A percentile compares a stretch with the other conserved stretches of the same genome.
These are phyloP conservation scores for Aureobasidium zeae DNA, from an alignment of 2,329 filamentous ascomycete species.

Conservation along the genomic window DNA sequence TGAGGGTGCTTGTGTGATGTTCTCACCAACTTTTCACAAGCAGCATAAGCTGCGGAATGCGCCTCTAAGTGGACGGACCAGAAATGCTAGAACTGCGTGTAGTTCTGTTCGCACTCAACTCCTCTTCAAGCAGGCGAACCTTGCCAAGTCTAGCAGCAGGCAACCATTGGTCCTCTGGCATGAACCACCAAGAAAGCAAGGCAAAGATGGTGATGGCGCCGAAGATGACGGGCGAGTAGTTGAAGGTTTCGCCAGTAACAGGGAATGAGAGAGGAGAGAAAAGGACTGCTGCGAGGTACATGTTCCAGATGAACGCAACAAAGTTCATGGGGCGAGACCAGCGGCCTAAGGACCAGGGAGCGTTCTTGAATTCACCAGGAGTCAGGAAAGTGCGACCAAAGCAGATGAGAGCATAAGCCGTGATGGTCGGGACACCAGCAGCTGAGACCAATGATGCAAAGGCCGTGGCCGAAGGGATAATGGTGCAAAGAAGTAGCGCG, in stretches of 20 bases:
- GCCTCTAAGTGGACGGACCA: not conserved
- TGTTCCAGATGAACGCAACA: constrained; percentile 32
- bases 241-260: constrained; percentile 28
- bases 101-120: constrained; percentile 16
- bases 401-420: constrained; percentile 39
- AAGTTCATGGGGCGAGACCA: constrained; percentile 30
- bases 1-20: not conserved
- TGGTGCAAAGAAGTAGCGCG: constrained; percentile 49
- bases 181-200: constrained; percentile 28
- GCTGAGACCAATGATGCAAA: constrained; percentile 33
- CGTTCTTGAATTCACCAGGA: constrained; percentile 29
- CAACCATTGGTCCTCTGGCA: constrained; percentile 31
- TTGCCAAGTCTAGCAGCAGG: constrained; percentile 26
- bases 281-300: constrained; percentile 31
- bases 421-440: constrained; percentile 33
- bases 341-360: constrained; percentile 30
- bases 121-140: constrained; percentile 25
- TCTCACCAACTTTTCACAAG: not conserved
- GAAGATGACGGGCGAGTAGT: constrained; percentile 32
- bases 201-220: constrained; percentile 33
- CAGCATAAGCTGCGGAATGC: not conserved
- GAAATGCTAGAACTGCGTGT: constrained; percentile 14
- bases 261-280: constrained; percentile 32
- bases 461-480: constrained; percentile 43
- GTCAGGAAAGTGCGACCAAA: constrained; percentile 32